Base-by-base conservation (phyloP, 2,329 filamentous ascomycete genomes). In the Verticillium tricorpus region DNA sequence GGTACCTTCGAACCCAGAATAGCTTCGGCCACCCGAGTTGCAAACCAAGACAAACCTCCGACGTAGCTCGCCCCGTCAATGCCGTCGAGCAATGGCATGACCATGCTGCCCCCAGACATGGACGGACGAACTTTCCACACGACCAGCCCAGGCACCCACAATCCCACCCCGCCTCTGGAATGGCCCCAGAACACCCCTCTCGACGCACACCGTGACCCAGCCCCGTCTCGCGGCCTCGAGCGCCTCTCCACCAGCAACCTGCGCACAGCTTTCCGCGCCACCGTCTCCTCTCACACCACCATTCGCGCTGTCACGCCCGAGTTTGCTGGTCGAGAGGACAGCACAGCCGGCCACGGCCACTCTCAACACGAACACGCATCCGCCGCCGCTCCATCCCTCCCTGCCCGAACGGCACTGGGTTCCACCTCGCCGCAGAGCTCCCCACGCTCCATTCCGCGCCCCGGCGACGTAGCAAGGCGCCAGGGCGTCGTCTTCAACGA, bases 221-320 rank as follows among this genome's bases (percentile, higher is more conserved):
- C 58, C 61, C 58, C 58, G 55, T 63, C 61, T 32, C 63, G 62
- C 35, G 59, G 69, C 62, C 70, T 75, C 68, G 74, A 77, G 65
- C 74, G 73, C 58, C 67, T 72, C 60, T 74, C 74, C 62, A 70
- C 71, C 56, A 69, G 70, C 59, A 76, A 72, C 64, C 65, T 77
- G 55, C 69, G 74, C 59, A 72, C 76, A 55, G 68, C 72, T 60
- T 74, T 73, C 64, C 69, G 73, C 60, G 64, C 70, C 61, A 71
- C 69, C 56, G 61, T 70, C 58, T 66, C 67, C 59, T 64, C 70
- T 60, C 74, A 78, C 66, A 70, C 73, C 65, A 84, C 83, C 56
- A 84, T 89, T 69, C 85, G 89, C 65, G 78, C 87, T 61, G 86
- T 90, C 66, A 90, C 88, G 64, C 88, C 89, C 66, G 89, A 92